Evolutionary conservation across 2,329 filamentous ascomycete species (phyloP).

Genomic region (Talaromyces marneffei): DNA sequence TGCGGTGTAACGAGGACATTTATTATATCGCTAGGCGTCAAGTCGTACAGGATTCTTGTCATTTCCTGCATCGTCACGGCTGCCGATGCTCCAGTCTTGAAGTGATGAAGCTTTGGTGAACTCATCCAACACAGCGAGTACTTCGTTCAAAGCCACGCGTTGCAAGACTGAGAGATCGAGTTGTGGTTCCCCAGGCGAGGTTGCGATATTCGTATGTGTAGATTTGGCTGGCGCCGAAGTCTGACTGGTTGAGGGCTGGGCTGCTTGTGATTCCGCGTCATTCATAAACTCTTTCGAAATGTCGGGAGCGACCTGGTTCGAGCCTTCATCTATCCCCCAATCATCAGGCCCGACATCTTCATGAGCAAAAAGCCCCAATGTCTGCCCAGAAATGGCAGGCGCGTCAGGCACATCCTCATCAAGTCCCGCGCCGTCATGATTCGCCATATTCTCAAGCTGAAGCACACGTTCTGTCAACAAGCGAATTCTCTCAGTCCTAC

Average conservation of each 20-base stretch:
- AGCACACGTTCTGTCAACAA: background rate
- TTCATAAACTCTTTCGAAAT: background rate
- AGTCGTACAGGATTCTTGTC: background rate
- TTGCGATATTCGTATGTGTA: background rate
- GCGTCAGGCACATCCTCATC: background rate
- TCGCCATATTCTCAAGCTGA: slow-evolving; percentile 1
- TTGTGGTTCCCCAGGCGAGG: background rate
- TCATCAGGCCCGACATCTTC: background rate
- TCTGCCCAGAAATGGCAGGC: background rate
- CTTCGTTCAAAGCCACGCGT: background rate
- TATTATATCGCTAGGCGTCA: slow-evolving; percentile 6
- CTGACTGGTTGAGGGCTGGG: background rate
- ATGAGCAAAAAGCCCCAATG: background rate
- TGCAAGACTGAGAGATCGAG: background rate
- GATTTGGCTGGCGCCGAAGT: background rate
- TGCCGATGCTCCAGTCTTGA: background rate
- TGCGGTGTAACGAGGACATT: background rate
- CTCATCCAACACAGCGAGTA: background rate
- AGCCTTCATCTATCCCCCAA: too few species aligned
- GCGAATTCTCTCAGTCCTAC: background rate
- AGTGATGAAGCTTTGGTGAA: background rate
- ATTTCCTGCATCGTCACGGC: background rate
- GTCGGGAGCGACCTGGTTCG: background rate
- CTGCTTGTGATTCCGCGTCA: background rate
- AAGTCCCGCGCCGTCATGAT: background rate